Base-by-base conservation (phyloP, 352 stramenopile genomes). In the Pythium dissotocum region DNA sequence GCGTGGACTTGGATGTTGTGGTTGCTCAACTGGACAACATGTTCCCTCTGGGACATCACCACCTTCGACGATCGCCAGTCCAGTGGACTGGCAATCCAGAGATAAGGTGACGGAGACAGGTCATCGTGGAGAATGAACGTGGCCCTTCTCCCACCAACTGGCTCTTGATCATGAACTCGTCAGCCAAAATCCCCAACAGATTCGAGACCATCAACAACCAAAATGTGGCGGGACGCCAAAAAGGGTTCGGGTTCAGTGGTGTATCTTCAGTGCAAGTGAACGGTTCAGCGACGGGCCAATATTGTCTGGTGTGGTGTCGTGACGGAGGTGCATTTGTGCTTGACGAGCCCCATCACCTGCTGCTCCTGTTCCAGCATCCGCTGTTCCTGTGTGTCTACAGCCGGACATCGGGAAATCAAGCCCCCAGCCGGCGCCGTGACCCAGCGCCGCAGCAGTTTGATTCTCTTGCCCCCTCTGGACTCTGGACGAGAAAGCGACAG, bases 11-110 rank as follows among this genome's bases (percentile, higher is more conserved):
- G n/a, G 46, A 53, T 28, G 30, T 30, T 21, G 18, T 9, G 16
- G 46, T 30, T 53, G 46, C 46, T 53, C 46, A 53, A 53, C 6
- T 53, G 46, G 46, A 53, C 46, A 53, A 53, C 46, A 30, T n/a
- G 46, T 53, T 53, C 46, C 46, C 46, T 53, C 46, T 53, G 46
- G 46, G 46, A 53, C 46, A 53, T 53, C 46, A 30, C 46, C 14
- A 10, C n/a, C 16, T 2, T 53, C 18, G 46, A 53, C 46, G 21
- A 32, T 53, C 46, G 46, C 46, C 46, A 53, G 46, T 53, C n/a
- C 16, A 12, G 12, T 44, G 36, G 36, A 44, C 36, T 44, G 36
- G 36, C 36, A 7, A 44, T 44, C 36, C 46, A 53, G 46, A 53
- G 21, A 53, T 53, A n/a, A 14, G 18, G 46, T 30, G 46, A 24